Evolutionary conservation across 345 rosid genomes (phyloP), one percentile per base, ranked within the genome.

Genomic region (Stellera chamaejasme): DNA sequence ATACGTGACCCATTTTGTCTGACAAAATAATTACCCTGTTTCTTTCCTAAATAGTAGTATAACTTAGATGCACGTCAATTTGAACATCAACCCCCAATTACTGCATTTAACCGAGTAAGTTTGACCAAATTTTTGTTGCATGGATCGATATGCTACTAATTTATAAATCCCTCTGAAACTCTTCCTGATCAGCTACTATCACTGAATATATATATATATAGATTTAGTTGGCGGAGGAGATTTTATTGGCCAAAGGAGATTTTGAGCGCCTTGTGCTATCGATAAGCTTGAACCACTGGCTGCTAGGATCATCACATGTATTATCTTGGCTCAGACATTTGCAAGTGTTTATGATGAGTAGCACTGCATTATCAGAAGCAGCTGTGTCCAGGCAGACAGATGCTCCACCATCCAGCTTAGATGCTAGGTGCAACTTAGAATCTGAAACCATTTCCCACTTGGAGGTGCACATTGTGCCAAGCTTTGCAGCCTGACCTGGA

Each of bases 271-370:
- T 75, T 14, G 86, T 82, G 64, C 79, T 80, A 66, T 74, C 64
- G 6, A 79, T 82, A 28, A 87, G 71, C 62, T 80, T 87, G 77
- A 87, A 87, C 92, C 96, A 87, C 36, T 87, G 92, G 62, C 83
- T 82, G 67, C 43, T 69, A 41, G 92, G 87, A 44, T 84, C 89
- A 44, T 84, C 89, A 51, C 96, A 84, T 1, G 50, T 61, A 0
- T 41, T 77, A 52, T 87, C 87, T 43, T 47, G 66, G 16, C 59
- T 75, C 65, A 84, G 46, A 61, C 96, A 87, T 46, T 73, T 80
- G 67, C 96, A 87, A 3, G 27, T 26, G 49, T 63, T 80, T 28
- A 76, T 69, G 3, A 82, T 58, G 10, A 19, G 0, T 0, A 19
- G 23, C 23, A 87, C 64, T 9, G 39, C 66, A 61, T 75, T 67